A percentile compares a stretch with the other conserved stretches of the same genome.
These are phyloP conservation scores for Oryza meridionalis DNA, from an alignment of 176 grass and related monocot species.

Conservation along the genomic window DNA sequence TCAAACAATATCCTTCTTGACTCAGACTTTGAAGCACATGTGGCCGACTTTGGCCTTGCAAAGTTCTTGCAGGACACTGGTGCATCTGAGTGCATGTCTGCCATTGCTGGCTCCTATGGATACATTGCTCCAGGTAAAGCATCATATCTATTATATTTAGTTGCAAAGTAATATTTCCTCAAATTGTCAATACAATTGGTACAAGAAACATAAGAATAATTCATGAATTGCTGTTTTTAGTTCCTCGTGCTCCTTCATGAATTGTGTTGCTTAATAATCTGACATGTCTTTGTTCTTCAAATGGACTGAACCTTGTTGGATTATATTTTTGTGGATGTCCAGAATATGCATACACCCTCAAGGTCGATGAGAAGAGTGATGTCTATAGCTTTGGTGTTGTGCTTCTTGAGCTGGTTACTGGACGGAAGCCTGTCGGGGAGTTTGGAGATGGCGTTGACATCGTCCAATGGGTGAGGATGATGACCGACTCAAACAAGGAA, in stretches of 20 bases:
- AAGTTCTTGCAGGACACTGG: conserved; percentile 83
- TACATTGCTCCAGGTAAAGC: conserved; percentile 94
- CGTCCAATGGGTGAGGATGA: conserved; percentile 90
- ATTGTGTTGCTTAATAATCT: neutral
- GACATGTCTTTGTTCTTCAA: neutral
- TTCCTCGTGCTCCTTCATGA: neutral
- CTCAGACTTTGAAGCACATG: conserved; percentile 87
- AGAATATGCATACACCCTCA: conserved; percentile 98
- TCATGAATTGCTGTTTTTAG: neutral
- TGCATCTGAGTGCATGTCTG: conserved; percentile 94
- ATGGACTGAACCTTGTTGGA: neutral
- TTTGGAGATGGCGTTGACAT: conserved; percentile 97
- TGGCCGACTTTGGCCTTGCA: conserved; percentile 84
- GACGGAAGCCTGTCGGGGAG: conserved; percentile 89
- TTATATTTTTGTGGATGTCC: conserved; percentile 4
- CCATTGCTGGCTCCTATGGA: conserved; percentile 92
- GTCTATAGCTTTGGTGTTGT: conserved; percentile 99
- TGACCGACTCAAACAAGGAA: conserved; percentile 78
- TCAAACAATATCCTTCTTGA: conserved; percentile 97
- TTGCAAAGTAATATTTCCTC: neutral
- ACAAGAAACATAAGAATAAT: neutral
- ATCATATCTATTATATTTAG: neutral
- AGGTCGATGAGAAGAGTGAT: conserved; percentile 97
- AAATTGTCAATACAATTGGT: too few relatives aligned
- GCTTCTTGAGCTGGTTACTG: conserved; percentile 86